Evolutionary conservation across 768 basidiomycete genomes (phyloP).

Genomic region (Lentinula sp.): DNA sequence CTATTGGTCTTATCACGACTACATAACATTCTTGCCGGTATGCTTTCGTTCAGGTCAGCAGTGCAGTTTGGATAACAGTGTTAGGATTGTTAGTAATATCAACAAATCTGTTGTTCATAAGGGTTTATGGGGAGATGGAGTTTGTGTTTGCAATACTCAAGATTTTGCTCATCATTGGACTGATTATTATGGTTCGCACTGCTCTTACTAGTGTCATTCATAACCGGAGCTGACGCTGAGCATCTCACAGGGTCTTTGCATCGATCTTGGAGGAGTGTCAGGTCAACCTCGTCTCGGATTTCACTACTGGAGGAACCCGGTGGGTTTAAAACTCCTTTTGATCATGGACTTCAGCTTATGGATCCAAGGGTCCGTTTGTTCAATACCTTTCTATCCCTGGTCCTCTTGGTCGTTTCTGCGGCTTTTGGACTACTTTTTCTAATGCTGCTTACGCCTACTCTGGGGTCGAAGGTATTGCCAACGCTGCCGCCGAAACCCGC

Average conservation of each 20-base stretch:
- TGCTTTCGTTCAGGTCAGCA: neutral
- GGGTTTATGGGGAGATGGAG: conserved; percentile 49
- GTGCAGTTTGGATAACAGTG: conserved; percentile 7
- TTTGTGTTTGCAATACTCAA: conserved; percentile 46
- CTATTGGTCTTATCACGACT: neutral
- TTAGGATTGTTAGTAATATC: neutral
- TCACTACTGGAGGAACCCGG: conserved; percentile 36
- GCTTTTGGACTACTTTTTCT: conserved; percentile 25
- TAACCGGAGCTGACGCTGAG: neutral
- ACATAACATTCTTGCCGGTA: neutral
- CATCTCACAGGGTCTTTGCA: conserved; percentile 28
- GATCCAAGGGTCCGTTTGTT: neutral
- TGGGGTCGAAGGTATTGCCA: conserved; percentile 46
- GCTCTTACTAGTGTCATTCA: neutral
- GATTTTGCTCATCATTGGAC: conserved; percentile 36
- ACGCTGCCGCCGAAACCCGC: conserved; percentile 47
- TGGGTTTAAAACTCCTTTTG: neutral
- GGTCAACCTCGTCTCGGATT: conserved; percentile 38
- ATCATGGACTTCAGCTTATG: neutral
- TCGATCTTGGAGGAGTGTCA: conserved; percentile 47
- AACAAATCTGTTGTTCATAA: conserved; percentile 31
- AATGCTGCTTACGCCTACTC: conserved; percentile 55
- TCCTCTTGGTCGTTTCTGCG: conserved; percentile 45
- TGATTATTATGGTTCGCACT: conserved; percentile 25
- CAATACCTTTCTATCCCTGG: conserved; percentile 8